These are phyloP conservation scores for Fusarium praegraminearum DNA, from an alignment of 2,329 filamentous ascomycete species.

Conservation along the genomic window DNA sequence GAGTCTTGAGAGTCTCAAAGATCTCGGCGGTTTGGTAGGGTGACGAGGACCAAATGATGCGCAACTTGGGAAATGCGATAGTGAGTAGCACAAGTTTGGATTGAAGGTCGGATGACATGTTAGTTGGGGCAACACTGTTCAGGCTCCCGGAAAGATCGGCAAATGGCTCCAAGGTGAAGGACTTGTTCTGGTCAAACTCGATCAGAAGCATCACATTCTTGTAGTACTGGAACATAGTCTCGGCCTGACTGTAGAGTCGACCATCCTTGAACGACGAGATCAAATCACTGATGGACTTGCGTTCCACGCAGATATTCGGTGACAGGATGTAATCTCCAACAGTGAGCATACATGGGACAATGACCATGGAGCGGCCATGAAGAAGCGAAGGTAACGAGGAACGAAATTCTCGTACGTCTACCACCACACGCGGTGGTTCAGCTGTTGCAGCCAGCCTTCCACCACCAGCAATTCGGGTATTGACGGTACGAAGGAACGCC, in stretches of 20 bases:
- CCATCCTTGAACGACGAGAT: conserved; percentile 94
- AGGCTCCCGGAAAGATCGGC: conserved; percentile 74
- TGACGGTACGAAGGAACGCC: conserved; percentile 91
- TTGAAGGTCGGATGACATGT: conserved; percentile 79
- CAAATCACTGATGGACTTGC: conserved; percentile 91
- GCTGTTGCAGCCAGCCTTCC: conserved; percentile 86
- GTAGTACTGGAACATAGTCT: conserved; percentile 96
- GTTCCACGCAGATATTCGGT: conserved; percentile 91
- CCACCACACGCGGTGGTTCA: conserved; percentile 88
- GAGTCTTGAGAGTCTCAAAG: conserved; percentile 91
- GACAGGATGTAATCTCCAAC: conserved; percentile 97
- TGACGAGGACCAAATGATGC: conserved; percentile 92
- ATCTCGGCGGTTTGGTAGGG: conserved; percentile 98
- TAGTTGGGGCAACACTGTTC: conserved; percentile 70
- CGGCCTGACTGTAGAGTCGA: conserved; percentile 89
- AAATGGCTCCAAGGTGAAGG: conserved; percentile 90
- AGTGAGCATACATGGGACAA: conserved; percentile 95
- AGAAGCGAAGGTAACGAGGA: conserved; percentile 91
- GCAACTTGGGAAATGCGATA: conserved; percentile 87
- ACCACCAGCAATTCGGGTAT: conserved; percentile 95
- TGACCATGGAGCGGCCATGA: conserved; percentile 87
- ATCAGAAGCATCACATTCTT: conserved; percentile 90
- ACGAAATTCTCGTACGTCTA: conserved; percentile 96
- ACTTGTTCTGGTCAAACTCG: conserved; percentile 97
- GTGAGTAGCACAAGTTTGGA: conserved; percentile 92